Conservation (phyloP, 2,329 filamentous ascomycete species). For the Elsinoe ampelina region DNA sequence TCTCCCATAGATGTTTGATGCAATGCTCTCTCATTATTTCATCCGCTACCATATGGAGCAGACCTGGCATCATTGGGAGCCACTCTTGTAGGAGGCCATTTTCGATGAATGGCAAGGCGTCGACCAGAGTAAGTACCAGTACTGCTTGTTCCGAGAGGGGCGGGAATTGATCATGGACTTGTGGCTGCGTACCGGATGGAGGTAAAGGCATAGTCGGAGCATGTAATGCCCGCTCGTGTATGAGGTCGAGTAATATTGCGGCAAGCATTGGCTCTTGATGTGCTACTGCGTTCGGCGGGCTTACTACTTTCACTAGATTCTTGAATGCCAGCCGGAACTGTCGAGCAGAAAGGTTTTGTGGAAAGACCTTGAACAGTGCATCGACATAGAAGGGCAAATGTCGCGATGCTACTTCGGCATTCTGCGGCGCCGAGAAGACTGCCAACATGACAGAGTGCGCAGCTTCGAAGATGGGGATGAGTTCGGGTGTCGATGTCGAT, state of each 20-base stretch:
- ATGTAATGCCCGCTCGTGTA: slow-evolving; percentile 54
- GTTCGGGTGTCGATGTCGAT: slow-evolving; percentile 45
- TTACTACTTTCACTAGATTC: slow-evolving; percentile 71
- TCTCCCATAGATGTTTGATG: slow-evolving; percentile 67
- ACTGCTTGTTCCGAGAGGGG: slow-evolving; percentile 68
- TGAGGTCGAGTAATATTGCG: slow-evolving; percentile 69
- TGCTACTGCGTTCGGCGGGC: slow-evolving; percentile 67
- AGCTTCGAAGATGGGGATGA: slow-evolving; percentile 72
- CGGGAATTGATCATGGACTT: slow-evolving; percentile 19
- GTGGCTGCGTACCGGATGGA: slow-evolving; percentile 12
- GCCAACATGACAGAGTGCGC: slow-evolving; percentile 76
- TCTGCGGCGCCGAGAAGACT: slow-evolving; percentile 70
- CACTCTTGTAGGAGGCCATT: slow-evolving; percentile 66
- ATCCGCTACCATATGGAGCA: slow-evolving; percentile 57
- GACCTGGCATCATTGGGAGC: slow-evolving; percentile 61
- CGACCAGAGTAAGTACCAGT: slow-evolving; percentile 66
- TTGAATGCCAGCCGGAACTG: slow-evolving; percentile 87
- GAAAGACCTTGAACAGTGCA: slow-evolving; percentile 70
- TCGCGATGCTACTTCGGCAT: slow-evolving; percentile 58
- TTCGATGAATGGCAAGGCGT: slow-evolving; percentile 66
- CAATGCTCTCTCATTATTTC: slow-evolving; percentile 53
- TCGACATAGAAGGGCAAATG: slow-evolving; percentile 78
- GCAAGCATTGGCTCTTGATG: slow-evolving; percentile 67
- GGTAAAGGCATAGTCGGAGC: slow-evolving; percentile 39
- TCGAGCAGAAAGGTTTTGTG: slow-evolving; percentile 63